Percentiles rank a stretch among this genome's conserved stretches.
phyloP scores from a whole-genome alignment of 257 asterid genomes.

The Ilex aquifolium region DNA sequence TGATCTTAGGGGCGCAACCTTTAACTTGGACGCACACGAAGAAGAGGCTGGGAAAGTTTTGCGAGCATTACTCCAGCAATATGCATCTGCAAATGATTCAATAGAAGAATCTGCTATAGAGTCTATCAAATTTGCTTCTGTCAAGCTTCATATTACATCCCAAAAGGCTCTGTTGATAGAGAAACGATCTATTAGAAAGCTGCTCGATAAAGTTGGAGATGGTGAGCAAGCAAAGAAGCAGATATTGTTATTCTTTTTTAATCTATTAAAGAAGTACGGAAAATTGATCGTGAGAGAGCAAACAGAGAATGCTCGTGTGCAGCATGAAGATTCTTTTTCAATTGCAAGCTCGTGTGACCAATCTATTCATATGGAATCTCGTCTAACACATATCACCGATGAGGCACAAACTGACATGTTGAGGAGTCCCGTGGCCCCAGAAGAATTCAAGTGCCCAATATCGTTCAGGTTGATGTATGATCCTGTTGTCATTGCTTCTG shows the following conservation, averaged over 20 bases:
- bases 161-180: conserved; percentile 58
- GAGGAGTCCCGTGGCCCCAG: conserved; percentile 44
- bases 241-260: conserved; percentile 48
- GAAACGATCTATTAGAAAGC: conserved; percentile 58
- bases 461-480: conserved; percentile 74
- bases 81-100: conserved; percentile 40
- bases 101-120: conserved; percentile 38
- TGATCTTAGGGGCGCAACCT: conserved; percentile 48
- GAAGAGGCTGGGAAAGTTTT: conserved; percentile 69
- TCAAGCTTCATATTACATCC: conserved; percentile 56
- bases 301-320: conserved; percentile 23
- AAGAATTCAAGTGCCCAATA: conserved; percentile 69
- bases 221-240: conserved; percentile 41
- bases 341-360: conserved; percentile 18
- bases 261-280: conserved; percentile 56
- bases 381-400: conserved; percentile 20
- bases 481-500: conserved; percentile 85
- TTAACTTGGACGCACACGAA: conserved; percentile 71
- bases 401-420: conserved; percentile 30
- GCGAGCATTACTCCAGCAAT: conserved; percentile 50
- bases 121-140: conserved; percentile 45
- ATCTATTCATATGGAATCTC: conserved; percentile 36
- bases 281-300: conserved; percentile 32
- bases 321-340: conserved; percentile 22
- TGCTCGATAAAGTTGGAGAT: conserved; percentile 42